Evolutionary conservation across 441 rosid genomes (phyloP).

Genomic region (Iberis amara): DNA sequence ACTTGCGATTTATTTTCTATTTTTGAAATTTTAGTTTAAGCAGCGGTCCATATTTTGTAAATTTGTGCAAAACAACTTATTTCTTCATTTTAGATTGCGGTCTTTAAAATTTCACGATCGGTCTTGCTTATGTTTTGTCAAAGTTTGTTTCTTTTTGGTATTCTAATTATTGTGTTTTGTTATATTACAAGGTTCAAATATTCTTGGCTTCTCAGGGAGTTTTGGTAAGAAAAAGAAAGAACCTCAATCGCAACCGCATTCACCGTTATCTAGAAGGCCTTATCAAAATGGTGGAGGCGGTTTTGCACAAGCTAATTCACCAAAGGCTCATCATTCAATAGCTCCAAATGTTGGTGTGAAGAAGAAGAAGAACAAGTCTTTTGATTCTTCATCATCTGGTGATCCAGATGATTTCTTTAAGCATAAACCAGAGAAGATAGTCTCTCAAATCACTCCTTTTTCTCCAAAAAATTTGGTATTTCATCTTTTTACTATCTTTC

Average conservation of each 20-base stretch:
- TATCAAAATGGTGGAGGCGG: slow-evolving; percentile 27
- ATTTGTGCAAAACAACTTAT: no score
- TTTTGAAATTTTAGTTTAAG: no score
- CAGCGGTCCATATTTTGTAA: no score
- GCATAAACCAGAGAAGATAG: slow-evolving; percentile 33
- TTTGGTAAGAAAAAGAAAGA: slow-evolving; percentile 66
- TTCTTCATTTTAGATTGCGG: no score
- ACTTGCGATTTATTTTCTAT: no score
- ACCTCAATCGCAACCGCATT: slow-evolving; percentile 30
- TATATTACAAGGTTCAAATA: slow-evolving; percentile 42
- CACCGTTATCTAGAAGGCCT: slow-evolving; percentile 22
- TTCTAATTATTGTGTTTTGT: slow-evolving; percentile 22
- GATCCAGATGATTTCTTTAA: slow-evolving; percentile 35
- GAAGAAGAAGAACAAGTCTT: slow-evolving; percentile 39
- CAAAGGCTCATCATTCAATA: slow-evolving; percentile 26
- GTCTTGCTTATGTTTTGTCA: no score
- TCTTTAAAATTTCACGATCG: no score
- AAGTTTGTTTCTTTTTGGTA: neutral
- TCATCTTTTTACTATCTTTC: slow-evolving; percentile 13
- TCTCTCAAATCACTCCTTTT: slow-evolving; percentile 33
- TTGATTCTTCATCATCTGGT: slow-evolving; percentile 33
- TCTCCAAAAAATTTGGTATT: slow-evolving; percentile 31
- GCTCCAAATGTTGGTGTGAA: slow-evolving; percentile 31
- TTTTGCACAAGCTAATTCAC: slow-evolving; percentile 25
- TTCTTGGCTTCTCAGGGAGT: slow-evolving; percentile 45